Conservation (phyloP, 192 early-diverging fungal species). For the Spinellus fusiger region DNA sequence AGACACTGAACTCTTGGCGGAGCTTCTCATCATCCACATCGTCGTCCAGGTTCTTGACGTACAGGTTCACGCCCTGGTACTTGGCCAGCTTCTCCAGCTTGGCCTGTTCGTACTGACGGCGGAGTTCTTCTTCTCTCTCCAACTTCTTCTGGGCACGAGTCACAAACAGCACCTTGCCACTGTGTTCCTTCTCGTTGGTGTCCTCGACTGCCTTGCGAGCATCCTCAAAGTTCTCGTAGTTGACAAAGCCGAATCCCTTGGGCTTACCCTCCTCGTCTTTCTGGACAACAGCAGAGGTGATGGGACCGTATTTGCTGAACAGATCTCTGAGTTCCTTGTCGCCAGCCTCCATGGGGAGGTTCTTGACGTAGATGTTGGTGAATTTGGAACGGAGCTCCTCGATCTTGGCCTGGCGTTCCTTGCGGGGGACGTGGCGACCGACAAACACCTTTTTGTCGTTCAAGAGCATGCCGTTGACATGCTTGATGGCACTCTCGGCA, state of each 20-base stretch:
- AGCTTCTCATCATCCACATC: conserved; percentile 93
- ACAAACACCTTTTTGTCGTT: conserved; percentile 98
- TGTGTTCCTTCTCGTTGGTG: conserved; percentile 88
- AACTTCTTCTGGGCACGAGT: conserved; percentile 97
- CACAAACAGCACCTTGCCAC: conserved; percentile 91
- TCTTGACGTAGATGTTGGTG: conserved; percentile 99
- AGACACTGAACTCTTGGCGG: conserved; percentile 92
- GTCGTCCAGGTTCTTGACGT: conserved; percentile 99
- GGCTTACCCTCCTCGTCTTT: conserved; percentile 79
- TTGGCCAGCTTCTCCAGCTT: conserved; percentile 94
- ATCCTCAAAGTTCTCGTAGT: conserved; percentile 88
- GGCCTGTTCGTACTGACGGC: conserved; percentile 91
- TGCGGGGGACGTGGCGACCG: conserved; percentile 86
- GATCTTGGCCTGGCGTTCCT: conserved; percentile 87
- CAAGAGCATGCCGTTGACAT: conserved; percentile 98
- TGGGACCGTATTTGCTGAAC: conserved; percentile 75
- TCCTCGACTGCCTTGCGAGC: conserved; percentile 84
- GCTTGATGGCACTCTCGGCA: conserved; percentile 92
- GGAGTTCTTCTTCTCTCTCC: conserved; percentile 95
- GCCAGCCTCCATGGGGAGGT: conserved; percentile 73
- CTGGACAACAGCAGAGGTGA: conserved; percentile 77
- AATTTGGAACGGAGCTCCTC: conserved; percentile 87
- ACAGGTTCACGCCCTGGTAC: conserved; percentile 98
- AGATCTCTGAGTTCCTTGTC: conserved; percentile 73
- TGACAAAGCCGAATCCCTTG: conserved; percentile 96